Evolutionary conservation across 2,329 filamentous ascomycete genomes (phyloP), one percentile per base, ranked within the genome.

Genomic region (Scedosporium dehoogii): DNA sequence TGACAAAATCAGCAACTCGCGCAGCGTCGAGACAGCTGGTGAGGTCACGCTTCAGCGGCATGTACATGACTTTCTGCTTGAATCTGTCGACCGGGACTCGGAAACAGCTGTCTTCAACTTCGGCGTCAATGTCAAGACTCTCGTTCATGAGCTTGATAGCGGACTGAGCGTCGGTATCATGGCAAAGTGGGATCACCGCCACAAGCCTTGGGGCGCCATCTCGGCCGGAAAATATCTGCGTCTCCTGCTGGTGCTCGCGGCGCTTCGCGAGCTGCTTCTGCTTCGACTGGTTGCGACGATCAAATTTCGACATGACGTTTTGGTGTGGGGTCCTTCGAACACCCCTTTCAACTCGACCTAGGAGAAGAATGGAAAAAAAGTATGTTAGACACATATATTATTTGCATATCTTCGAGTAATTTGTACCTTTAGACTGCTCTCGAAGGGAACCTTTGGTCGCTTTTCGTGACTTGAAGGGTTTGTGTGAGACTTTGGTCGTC

Each of bases 231-330:
- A 99, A 99, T 23, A 99, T 80, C 44, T 86, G 90, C 0, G 84
- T 86, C 60, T 91, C 88, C 68, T 89, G 88, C 58, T 89, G 81
- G 71, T 94, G 89, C 69, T 94, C 91, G 71, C 87, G 87, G 71
- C 92, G 86, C 76, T 97, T 97, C 68, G 86, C 81, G 65, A 89
- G 79, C 70, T 93, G 90, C 74, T 88, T 87, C 79, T 99, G 94
- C 75, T 93, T 93, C 68, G 91, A 90, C 79, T 96, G 91, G 75
- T 99, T 97, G 69, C 91, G 87, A 64, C 94, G 89, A 75, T 96
- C 92, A 73, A 99, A 84, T 77, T 97, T 99, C 64, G 92, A 96
- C 90, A 97, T 93, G 77, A 97, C 85, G 78, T 96, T 91, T 74
- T 99, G 94, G 74, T 96, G 91, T 62, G 91, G 91, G 16, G 93